Base-by-base conservation (phyloP, 352 stramenopile species). In the Discostella stelligera region DNA sequence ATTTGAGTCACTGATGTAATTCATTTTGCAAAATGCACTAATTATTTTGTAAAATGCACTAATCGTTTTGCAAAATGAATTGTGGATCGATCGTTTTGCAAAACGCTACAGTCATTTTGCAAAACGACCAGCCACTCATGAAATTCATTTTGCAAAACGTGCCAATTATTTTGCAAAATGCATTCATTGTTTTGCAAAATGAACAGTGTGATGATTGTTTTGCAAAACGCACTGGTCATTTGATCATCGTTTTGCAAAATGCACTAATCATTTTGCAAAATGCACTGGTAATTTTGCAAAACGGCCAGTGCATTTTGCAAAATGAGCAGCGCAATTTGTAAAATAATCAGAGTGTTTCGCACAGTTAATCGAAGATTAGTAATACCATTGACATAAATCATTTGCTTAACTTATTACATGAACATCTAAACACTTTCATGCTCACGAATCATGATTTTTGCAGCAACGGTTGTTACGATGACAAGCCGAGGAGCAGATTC, bases 381-480 rank as follows among this genome's bases (percentile, higher is more conserved):
- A 32, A 2, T 32, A 32, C 27, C 27, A 32, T 5, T 2, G 2
- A 32, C 27, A 32, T 32, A 5, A 32, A 6, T 2, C 27, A 32
- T 6, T 32, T 32, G 27, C 2, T 32, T 32, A 32, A 44, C 7
- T 44, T 44, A 44, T 14, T 44, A 44, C 37, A 44, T 11, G 37
- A 44, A 44, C 11, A 44, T 11, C 2, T 14, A 44, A 10, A 44
- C 21, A 41, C 18, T 37, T 60, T 41, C 10, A 60, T 18, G 41
- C 21, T 44, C 30, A 16, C 3, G 0, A 44, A 10, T 41, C 37
- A 32, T 60, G 30, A 60, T 60, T 60, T 21, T 41, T 41, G 53
- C 53, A 60, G n/a, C 53, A 60, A 8, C 8, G 30, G 8, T 41
- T 60, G 10, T 60, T 60, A 27, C 53, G 18, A 21, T 60, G 53